Percentiles rank a stretch among this genome's conserved stretches.
These are phyloP conservation scores for Metroxylon sagu DNA, from an alignment of 176 grass and related monocot species.

Conservation along the genomic window DNA sequence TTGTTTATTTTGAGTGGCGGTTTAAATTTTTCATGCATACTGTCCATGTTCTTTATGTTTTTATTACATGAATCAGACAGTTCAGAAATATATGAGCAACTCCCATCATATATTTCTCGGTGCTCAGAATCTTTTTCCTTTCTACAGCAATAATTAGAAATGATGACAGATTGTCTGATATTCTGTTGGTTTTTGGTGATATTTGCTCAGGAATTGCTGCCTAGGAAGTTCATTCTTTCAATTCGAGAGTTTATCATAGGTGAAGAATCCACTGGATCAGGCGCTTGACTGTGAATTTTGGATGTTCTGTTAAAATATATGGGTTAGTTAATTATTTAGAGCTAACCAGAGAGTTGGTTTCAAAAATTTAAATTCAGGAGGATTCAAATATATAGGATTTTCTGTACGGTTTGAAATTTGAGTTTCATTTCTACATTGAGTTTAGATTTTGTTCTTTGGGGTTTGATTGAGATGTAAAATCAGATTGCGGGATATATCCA, in stretches of 20 bases:
- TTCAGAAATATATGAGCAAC: too few relatives aligned
- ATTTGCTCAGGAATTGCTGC: conserved; percentile 46
- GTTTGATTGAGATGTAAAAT: conserved; percentile 67
- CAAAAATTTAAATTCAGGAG: conserved; percentile 35
- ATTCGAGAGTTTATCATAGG: conserved; percentile 56
- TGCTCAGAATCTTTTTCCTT: neutral
- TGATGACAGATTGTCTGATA: conserved; percentile 14
- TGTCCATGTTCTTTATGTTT: too few relatives aligned
- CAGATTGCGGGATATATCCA: conserved; percentile 67
- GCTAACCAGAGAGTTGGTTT: conserved; percentile 63
- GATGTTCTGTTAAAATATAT: conserved; percentile 39
- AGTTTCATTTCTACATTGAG: conserved; percentile 46
- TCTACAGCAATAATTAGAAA: neutral
- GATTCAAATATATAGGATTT: conserved; percentile 40
- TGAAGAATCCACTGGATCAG: conserved; percentile 55
- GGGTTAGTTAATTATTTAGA: conserved; percentile 61
- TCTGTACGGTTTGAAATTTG: conserved; percentile 72
- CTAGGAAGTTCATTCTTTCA: conserved; percentile 57
- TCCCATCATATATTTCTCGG: too few relatives aligned
- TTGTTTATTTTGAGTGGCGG: too few relatives aligned
- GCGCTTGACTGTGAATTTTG: conserved; percentile 52
- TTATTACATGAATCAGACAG: too few relatives aligned
- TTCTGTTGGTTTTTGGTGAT: conserved; percentile 6
- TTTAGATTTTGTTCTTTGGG: conserved; percentile 41
- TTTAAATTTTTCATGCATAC: too few relatives aligned